A percentile compares a stretch with the other conserved stretches of the same genome.
Conservation (phyloP, 257 asterid genomes). For the Rubia yunnanensis region DNA sequence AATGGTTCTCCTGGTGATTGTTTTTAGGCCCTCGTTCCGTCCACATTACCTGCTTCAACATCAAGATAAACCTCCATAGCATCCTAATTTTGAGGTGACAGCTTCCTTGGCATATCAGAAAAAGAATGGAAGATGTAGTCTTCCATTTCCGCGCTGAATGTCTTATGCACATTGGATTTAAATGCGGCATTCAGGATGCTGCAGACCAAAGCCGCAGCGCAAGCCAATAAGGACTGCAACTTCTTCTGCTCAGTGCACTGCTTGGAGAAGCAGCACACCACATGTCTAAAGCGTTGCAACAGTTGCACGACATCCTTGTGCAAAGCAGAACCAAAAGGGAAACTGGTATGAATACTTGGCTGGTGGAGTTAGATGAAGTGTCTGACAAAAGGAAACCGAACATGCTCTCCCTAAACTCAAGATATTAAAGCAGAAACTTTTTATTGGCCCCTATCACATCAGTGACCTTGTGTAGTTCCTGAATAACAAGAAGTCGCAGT, state of each 20-base stretch:
- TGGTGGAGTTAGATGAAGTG: too few relatives aligned
- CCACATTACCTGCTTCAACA: neutral
- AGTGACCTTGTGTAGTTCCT: constrained; percentile 62
- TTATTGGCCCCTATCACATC: constrained; percentile 92
- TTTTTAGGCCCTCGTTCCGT: neutral
- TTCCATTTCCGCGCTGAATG: neutral
- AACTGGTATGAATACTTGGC: too few relatives aligned
- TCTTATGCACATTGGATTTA: too few relatives aligned
- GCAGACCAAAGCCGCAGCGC: neutral
- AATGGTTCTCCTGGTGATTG: neutral
- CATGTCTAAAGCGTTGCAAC: neutral
- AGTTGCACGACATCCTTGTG: too few relatives aligned
- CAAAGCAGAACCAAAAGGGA: too few relatives aligned
- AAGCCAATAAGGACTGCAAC: neutral
- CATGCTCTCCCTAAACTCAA: too few relatives aligned
- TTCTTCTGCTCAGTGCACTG: neutral
- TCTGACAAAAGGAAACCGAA: too few relatives aligned
- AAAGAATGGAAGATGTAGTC: neutral
- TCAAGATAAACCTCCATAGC: neutral
- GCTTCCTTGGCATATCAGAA: neutral
- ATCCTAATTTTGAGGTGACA: neutral
- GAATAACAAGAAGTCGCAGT: constrained; percentile 38
- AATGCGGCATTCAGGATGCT: neutral
- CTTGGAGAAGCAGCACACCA: neutral
- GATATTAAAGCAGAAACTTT: too few relatives aligned